Evolutionary conservation across 108 stramenopile genomes (phyloP).

Genomic region (Skeletonema potamos): DNA sequence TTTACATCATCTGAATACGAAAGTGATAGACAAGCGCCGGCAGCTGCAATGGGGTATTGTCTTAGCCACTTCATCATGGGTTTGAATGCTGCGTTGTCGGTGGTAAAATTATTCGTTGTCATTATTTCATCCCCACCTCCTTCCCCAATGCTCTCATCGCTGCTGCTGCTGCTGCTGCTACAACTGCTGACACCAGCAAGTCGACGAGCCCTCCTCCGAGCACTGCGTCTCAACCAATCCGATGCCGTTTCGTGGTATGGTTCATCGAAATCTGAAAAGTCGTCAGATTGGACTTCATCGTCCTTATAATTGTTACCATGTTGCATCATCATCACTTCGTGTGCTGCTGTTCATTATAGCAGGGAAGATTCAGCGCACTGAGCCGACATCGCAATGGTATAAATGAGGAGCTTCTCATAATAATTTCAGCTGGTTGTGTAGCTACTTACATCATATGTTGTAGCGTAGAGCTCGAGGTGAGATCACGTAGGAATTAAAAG

Average conservation of each 20-base stretch:
- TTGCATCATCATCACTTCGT: background rate
- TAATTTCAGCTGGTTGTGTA: no score
- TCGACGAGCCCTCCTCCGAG: constrained; percentile 16
- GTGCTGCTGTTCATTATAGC: no score
- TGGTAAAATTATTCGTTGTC: no score
- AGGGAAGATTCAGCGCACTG: no score
- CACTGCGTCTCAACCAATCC: constrained; percentile 21
- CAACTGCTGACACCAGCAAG: constrained; percentile 29
- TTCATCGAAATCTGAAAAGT: constrained; percentile 32
- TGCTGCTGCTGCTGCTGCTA: constrained; percentile 11
- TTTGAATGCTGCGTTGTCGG: background rate
- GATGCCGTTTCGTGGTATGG: constrained; percentile 43
- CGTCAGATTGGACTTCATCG: constrained; percentile 7
- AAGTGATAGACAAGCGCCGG: constrained; percentile 27
- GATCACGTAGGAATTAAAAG: no score
- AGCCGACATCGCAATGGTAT: no score
- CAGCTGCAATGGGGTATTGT: constrained; percentile 31
- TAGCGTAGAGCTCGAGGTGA: no score
- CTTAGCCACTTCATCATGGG: constrained; percentile 15
- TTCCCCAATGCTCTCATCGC: background rate
- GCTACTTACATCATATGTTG: no score
- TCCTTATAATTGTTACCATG: background rate
- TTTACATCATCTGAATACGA: background rate
- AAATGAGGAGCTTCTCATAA: no score
- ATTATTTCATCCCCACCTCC: background rate